These are phyloP conservation scores for Glutinoglossum americanum DNA, from an alignment of 495 filamentous ascomycete species.

Conservation along the genomic window DNA sequence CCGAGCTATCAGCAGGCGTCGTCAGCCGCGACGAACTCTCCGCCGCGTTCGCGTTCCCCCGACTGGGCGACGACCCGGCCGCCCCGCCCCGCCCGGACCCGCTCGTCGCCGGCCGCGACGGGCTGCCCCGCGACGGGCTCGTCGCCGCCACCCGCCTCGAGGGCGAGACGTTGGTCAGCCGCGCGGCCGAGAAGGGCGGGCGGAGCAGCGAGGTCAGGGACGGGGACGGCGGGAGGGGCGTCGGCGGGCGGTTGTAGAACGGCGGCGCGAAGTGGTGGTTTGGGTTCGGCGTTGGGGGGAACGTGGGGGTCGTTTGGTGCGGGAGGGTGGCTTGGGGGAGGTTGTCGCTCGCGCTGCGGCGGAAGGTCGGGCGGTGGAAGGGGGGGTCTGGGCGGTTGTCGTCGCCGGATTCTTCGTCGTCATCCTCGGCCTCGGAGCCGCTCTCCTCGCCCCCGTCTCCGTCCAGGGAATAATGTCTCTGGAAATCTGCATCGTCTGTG, in stretches of 20 bases:
- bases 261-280: conserved; percentile 17
- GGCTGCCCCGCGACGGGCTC: no score
- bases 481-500: background rate
- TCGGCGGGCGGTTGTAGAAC: conserved; percentile 26
- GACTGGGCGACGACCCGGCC: no score
- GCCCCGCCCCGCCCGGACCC: no score
- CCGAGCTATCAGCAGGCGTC: conserved; percentile 64
- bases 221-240: conserved; percentile 75
- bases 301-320: background rate
- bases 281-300: background rate
- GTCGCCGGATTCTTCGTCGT: background rate
- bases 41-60: no score
- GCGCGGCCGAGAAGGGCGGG: conserved; percentile 44
- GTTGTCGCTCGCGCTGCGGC: background rate
- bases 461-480: background rate
- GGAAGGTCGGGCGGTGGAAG: background rate
- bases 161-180: no score
- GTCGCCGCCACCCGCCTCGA: no score
- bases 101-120: no score
- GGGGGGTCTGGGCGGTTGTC: no score
- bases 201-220: conserved; percentile 89
- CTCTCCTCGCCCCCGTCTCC: background rate
- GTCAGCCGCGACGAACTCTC: conserved; percentile 60
- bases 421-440: background rate
- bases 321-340: background rate